Conservation (phyloP, 352 stramenopile genomes). For the Aphanomyces invadans region DNA sequence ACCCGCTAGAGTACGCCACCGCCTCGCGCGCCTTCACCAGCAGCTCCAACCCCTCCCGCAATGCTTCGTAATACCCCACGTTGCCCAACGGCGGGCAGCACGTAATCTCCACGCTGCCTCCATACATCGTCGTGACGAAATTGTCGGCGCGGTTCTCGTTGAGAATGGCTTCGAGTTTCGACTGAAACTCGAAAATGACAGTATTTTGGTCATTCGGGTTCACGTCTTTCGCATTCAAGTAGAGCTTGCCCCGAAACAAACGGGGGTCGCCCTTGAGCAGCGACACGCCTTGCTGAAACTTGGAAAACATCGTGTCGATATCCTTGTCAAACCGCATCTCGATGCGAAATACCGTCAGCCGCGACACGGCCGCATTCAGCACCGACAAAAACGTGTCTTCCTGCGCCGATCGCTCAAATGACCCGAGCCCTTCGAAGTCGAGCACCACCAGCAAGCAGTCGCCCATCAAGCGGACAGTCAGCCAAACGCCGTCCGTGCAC, state of each 20-base stretch:
- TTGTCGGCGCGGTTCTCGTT: conserved; percentile 46
- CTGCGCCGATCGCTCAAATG: conserved; percentile 64
- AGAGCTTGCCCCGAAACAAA: conserved; percentile 51
- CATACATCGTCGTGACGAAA: conserved; percentile 61
- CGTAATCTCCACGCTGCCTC: conserved; percentile 46
- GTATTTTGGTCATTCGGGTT: conserved; percentile 52
- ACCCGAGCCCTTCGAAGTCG: conserved; percentile 69
- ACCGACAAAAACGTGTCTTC: conserved; percentile 70
- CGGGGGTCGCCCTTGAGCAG: conserved; percentile 53
- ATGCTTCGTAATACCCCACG: conserved; percentile 50
- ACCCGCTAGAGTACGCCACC: conserved; percentile 35
- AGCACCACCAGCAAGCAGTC: conserved; percentile 56
- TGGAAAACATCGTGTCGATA: conserved; percentile 53
- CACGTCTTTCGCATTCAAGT: conserved; percentile 69
- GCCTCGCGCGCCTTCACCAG: conserved; percentile 32
- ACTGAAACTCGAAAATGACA: conserved; percentile 43
- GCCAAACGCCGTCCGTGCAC: conserved; percentile 23
- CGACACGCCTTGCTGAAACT: conserved; percentile 58
- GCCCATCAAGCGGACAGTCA: conserved; percentile 10
- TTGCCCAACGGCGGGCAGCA: conserved; percentile 63
- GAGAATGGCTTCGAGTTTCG: conserved; percentile 42
- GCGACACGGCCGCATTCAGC: conserved; percentile 58
- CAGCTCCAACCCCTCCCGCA: conserved; percentile 35
- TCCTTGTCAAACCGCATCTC: conserved; percentile 76
- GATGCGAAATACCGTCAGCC: conserved; percentile 67